phyloP scores from a whole-genome alignment of 2,329 filamentous ascomycete species.

The Lecanosticta acicola region DNA sequence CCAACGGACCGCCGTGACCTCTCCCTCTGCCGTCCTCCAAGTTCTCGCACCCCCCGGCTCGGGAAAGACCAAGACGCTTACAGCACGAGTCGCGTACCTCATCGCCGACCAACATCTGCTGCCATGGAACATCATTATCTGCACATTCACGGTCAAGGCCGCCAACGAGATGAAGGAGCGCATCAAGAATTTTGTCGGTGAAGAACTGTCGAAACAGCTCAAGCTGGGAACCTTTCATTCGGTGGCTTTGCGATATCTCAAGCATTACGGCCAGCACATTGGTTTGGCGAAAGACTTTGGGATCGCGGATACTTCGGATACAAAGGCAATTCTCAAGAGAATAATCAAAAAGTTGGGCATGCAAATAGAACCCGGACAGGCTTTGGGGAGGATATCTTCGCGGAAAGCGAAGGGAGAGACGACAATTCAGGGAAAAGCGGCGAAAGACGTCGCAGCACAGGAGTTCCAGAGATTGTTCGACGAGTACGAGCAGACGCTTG shows the following conservation, averaged over 20 bases:
- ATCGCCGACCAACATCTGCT: slow-evolving; percentile 64
- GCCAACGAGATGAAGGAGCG: slow-evolving; percentile 89
- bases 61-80: slow-evolving; percentile 94
- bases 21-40: slow-evolving; percentile 54
- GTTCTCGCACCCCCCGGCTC: slow-evolving; percentile 61
- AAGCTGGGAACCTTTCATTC: slow-evolving; percentile 94
- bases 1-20: slow-evolving; percentile 60
- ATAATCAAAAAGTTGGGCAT: slow-evolving; percentile 71
- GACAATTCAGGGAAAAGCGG: slow-evolving; percentile 41
- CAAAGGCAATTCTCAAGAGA: slow-evolving; percentile 69
- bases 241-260: slow-evolving; percentile 77
- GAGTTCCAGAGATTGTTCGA: slow-evolving; percentile 64
- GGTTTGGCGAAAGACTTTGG: slow-evolving; percentile 78
- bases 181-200: slow-evolving; percentile 73
- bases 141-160: slow-evolving; percentile 95
- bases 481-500: slow-evolving; percentile 72
- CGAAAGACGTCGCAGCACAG: slow-evolving; percentile 50
- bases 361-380: slow-evolving; percentile 62
- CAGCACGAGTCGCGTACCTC: slow-evolving; percentile 84
- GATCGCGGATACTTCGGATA: slow-evolving; percentile 82
- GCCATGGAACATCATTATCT: slow-evolving; percentile 86
- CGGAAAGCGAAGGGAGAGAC: slow-evolving; percentile 54
- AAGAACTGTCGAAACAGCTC: slow-evolving; percentile 67
- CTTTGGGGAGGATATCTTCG: slow-evolving; percentile 67
- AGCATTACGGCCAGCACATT: slow-evolving; percentile 77